Conservation (phyloP, 2,329 filamentous ascomycete genomes). For the Sporothrix pseudoabietina region DNA sequence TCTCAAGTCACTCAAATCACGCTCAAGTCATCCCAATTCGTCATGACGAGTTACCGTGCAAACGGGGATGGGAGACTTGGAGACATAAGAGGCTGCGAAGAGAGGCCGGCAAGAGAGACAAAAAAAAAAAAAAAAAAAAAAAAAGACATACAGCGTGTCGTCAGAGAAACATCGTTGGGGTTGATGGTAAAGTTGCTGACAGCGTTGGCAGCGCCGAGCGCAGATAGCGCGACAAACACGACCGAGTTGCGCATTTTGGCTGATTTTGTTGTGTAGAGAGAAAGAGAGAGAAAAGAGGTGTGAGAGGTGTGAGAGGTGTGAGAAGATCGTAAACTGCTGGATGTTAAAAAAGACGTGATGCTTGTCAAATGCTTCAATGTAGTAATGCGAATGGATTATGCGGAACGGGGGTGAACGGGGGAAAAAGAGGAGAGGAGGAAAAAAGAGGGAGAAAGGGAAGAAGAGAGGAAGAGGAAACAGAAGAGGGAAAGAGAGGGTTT, state of each 20-base stretch:
- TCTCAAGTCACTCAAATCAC: neutral
- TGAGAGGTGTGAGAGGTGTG: neutral
- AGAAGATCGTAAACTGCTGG: neutral
- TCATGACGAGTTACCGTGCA: neutral
- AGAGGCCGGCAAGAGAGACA: neutral
- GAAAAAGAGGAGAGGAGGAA: neutral
- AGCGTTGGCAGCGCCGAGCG: constrained; percentile 43
- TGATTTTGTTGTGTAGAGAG: neutral
- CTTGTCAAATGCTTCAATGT: constrained; percentile 25
- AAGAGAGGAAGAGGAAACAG: constrained; percentile 9
- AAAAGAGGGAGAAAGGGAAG: neutral
- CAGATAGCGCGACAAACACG: constrained; percentile 49
- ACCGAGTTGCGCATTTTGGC: constrained; percentile 48
- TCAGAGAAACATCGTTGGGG: constrained; percentile 42
- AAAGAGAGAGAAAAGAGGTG: neutral
- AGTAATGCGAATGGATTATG: neutral
- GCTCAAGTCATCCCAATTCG: neutral
- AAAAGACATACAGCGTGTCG: constrained; percentile 46
- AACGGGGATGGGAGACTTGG: neutral
- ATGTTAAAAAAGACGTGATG: constrained; percentile 17
- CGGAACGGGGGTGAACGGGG: neutral
- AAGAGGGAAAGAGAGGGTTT: constrained; percentile 7
- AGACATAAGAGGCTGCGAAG: neutral
- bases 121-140: neutral
- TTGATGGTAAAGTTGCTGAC: constrained; percentile 53